Evolutionary conservation across 495 filamentous ascomycete species (phyloP).

Genomic region (Annulohypoxylon moriforme): DNA sequence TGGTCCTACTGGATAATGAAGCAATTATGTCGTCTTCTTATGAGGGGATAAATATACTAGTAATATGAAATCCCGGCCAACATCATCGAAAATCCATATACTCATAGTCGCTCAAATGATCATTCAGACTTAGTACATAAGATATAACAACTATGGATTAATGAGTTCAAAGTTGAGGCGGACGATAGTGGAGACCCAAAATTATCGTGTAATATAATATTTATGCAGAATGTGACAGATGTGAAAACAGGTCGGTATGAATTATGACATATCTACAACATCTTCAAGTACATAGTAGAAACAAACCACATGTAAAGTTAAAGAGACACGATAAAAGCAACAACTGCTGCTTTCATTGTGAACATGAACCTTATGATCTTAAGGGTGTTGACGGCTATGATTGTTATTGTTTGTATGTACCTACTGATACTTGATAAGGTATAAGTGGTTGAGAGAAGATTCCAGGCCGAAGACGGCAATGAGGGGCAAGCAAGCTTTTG

Average conservation of each 20-base stretch:
- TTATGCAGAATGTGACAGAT: neutral
- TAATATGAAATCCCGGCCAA: neutral
- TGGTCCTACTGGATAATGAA: slow-evolving; percentile 14
- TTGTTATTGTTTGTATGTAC: slow-evolving; percentile 8
- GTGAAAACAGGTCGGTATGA: neutral
- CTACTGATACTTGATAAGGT: slow-evolving; percentile 24
- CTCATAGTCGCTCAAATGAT: neutral
- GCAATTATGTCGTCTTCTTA: slow-evolving; percentile 8
- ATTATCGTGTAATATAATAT: slow-evolving; percentile 27
- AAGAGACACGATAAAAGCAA: no score
- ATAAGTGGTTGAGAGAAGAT: slow-evolving; percentile 42
- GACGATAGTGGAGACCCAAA: slow-evolving; percentile 43
- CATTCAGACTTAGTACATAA: neutral
- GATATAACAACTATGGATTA: neutral
- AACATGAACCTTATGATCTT: neutral
- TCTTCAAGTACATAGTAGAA: no score
- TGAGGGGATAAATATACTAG: neutral
- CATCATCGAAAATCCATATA: neutral
- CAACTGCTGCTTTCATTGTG: neutral
- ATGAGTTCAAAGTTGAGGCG: slow-evolving; percentile 34
- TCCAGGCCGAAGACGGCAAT: slow-evolving; percentile 48
- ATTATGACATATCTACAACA: no score
- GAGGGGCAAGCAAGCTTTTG: slow-evolving; percentile 40
- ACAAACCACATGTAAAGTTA: no score
- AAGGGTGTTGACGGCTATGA: neutral